These are phyloP conservation scores for Mucor plumbeus DNA, from an alignment of 371 early-diverging fungal species.

Conservation along the genomic window DNA sequence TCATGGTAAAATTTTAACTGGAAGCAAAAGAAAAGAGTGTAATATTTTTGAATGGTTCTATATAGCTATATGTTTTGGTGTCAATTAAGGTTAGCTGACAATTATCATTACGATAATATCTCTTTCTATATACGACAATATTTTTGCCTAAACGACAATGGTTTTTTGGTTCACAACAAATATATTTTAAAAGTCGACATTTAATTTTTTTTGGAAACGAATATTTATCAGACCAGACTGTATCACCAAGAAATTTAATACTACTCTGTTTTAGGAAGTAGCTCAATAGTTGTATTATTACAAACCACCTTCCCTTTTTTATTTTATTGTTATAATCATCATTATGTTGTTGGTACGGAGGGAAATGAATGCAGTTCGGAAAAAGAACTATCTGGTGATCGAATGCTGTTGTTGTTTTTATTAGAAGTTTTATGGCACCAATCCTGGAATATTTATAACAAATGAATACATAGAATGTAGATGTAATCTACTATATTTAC, in stretches of 20 bases:
- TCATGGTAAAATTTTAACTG: too few relatives aligned
- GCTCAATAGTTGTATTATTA: not conserved
- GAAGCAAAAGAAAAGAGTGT: too few relatives aligned
- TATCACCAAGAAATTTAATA: not conserved
- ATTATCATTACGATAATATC: too few relatives aligned
- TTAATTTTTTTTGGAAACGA: too few relatives aligned
- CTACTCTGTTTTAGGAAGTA: not conserved
- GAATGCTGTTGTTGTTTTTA: slow-evolving; percentile 23
- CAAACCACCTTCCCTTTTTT: not conserved
- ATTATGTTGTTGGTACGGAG: slow-evolving; percentile 28
- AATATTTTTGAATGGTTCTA: too few relatives aligned
- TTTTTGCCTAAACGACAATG: too few relatives aligned
- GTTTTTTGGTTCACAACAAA: too few relatives aligned
- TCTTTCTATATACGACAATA: too few relatives aligned
- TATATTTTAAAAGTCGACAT: too few relatives aligned
- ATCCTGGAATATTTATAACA: slow-evolving; percentile 4
- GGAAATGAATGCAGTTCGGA: slow-evolving; percentile 46
- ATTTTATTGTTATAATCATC: not conserved
- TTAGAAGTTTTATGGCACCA: not conserved
- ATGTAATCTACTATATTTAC: slow-evolving; percentile 19
- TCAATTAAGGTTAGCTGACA: too few relatives aligned
- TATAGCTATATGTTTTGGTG: too few relatives aligned
- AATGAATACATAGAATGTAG: not conserved
- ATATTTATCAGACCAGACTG: too few relatives aligned
- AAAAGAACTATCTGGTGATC: slow-evolving; percentile 29